Evolutionary conservation across 805 yeast species (phyloP).

Genomic region (Candida namnaoensis): DNA sequence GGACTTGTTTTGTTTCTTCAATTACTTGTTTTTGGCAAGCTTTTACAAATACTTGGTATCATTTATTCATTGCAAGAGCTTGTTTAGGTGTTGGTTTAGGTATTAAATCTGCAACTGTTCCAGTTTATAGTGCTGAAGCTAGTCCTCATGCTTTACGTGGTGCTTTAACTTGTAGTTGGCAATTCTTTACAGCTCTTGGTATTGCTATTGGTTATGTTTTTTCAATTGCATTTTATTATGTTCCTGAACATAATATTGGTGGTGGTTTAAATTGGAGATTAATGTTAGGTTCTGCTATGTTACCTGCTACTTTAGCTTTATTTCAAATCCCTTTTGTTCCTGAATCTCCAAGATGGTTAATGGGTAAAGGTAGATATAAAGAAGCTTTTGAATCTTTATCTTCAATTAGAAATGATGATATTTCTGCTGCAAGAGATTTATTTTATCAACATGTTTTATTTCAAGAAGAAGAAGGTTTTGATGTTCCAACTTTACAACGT

Average conservation of each 20-base stretch:
- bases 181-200: constrained; percentile 67
- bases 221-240: constrained; percentile 51
- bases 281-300: constrained; percentile 59
- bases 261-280: constrained; percentile 57
- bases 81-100: constrained; percentile 59
- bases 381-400: constrained; percentile 49
- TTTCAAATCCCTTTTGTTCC: constrained; percentile 61
- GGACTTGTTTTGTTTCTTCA: constrained; percentile 53
- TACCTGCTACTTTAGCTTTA: constrained; percentile 56
- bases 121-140: constrained; percentile 63
- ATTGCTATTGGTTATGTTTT: constrained; percentile 66
- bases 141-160: constrained; percentile 58
- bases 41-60: constrained; percentile 51
- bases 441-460: constrained; percentile 61
- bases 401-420: constrained; percentile 38
- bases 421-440: constrained; percentile 63
- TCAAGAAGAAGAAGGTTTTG: constrained; percentile 49
- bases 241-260: constrained; percentile 26
- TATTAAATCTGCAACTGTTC: constrained; percentile 69
- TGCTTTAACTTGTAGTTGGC: constrained; percentile 67
- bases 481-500: constrained; percentile 36
- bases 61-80: constrained; percentile 58
- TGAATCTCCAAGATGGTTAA: constrained; percentile 71
- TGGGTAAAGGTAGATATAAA: constrained; percentile 57
- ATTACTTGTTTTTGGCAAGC: constrained; percentile 65